Evolutionary conservation across 352 stramenopile genomes (phyloP).

Genomic region (Lagenidium giganteum): DNA sequence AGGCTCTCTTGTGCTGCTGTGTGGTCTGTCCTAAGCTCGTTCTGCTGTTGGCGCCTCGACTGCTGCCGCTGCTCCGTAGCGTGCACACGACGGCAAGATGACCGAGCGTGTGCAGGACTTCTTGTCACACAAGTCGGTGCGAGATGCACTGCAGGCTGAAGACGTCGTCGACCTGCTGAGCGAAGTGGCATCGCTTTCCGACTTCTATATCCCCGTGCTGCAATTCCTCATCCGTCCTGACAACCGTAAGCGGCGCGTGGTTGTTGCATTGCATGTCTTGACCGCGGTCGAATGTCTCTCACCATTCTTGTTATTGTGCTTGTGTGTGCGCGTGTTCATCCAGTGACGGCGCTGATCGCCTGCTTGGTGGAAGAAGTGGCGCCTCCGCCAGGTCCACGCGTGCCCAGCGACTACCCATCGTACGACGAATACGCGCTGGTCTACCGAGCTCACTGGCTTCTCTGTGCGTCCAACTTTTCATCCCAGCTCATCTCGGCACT

Average conservation of each 20-base stretch:
- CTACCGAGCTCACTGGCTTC: constrained; percentile 44
- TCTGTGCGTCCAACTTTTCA: constrained; percentile 40
- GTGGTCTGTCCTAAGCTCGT: too few relatives aligned
- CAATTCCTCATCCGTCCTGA: constrained; percentile 42
- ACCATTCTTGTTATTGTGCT: not conserved
- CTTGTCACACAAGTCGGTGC: constrained; percentile 21
- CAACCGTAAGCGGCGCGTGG: too few relatives aligned
- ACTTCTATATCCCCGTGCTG: constrained; percentile 39
- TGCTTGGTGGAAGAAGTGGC: constrained; percentile 26
- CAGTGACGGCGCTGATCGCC: constrained; percentile 26
- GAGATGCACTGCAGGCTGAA: constrained; percentile 23
- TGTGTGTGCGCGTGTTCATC: not conserved
- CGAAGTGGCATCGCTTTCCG: constrained; percentile 25
- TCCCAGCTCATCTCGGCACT: constrained; percentile 38
- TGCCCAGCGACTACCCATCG: constrained; percentile 21
- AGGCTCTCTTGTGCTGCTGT: too few relatives aligned
- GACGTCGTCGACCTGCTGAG: constrained; percentile 29
- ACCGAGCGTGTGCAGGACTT: constrained; percentile 30
- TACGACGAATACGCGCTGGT: constrained; percentile 41
- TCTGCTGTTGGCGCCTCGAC: not conserved
- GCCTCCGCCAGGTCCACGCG: constrained; percentile 11
- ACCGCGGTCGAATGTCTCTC: not conserved
- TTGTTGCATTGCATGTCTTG: not conserved
- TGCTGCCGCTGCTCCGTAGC: constrained; percentile 1
- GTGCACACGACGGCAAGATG: constrained; percentile 8